A percentile compares a stretch with the other conserved stretches of the same genome.
Evolutionary conservation across 371 early-diverging fungal species (phyloP).

Genomic region (Mucor velutinosus): DNA sequence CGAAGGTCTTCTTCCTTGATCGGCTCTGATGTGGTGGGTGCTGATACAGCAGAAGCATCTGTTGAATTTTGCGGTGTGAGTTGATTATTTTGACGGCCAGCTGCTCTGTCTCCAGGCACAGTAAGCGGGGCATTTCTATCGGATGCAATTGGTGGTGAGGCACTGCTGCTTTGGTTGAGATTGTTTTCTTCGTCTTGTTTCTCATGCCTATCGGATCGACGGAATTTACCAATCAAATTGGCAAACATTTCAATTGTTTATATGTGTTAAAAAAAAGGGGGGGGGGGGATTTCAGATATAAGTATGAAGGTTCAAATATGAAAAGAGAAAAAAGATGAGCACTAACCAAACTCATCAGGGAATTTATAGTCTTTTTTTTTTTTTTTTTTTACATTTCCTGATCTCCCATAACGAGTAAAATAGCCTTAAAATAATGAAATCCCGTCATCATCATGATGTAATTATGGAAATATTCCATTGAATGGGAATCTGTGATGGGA

Average conservation of each 20-base stretch:
- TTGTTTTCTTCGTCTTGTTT: slow-evolving; percentile 1
- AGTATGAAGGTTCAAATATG: background rate
- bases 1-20: slow-evolving; percentile 5
- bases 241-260: background rate
- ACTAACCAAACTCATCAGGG: background rate
- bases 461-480: background rate
- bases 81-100: background rate
- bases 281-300: too few species aligned
- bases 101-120: background rate
- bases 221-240: background rate
- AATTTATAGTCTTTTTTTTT: background rate
- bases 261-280: background rate
- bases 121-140: background rate
- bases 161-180: background rate
- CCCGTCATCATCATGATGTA: background rate
- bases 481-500: background rate
- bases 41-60: background rate
- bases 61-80: background rate
- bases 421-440: background rate
- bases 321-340: background rate
- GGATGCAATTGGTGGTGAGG: background rate
- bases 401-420: background rate
- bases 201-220: background rate
- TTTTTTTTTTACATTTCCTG: background rate
- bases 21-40: background rate